Evolutionary conservation across 441 rosid genomes (phyloP).

Genomic region (Manihot esculenta): DNA sequence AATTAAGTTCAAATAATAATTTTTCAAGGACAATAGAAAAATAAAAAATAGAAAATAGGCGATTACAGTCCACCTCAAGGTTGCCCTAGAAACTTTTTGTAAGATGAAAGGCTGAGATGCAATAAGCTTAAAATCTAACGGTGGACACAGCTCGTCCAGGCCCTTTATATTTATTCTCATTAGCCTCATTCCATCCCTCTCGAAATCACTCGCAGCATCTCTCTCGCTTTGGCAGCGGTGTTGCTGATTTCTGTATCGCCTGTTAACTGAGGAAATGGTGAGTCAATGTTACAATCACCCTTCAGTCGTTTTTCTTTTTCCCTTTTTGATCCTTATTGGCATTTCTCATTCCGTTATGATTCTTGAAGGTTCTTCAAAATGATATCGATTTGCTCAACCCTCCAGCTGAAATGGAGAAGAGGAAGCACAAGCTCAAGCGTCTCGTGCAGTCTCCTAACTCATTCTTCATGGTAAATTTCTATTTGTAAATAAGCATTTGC

Average conservation of each 20-base stretch:
- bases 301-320: background rate
- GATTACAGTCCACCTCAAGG: no score
- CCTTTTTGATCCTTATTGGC: background rate
- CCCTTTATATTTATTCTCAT: slow-evolving; percentile 14
- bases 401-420: slow-evolving; percentile 56
- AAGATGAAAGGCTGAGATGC: slow-evolving; percentile 20
- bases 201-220: background rate
- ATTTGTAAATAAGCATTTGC: background rate
- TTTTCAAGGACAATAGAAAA: no score
- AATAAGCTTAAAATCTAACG: slow-evolving; percentile 8
- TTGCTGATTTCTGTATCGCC: background rate
- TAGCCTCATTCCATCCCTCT: background rate
- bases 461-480: slow-evolving; percentile 43
- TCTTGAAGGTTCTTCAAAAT: slow-evolving; percentile 46
- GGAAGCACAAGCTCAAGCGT: slow-evolving; percentile 55
- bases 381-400: slow-evolving; percentile 51
- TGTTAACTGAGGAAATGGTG: slow-evolving; percentile 14
- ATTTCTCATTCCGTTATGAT: background rate
- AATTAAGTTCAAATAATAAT: background rate
- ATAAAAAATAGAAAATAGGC: background rate
- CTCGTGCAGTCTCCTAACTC: slow-evolving; percentile 56
- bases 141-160: background rate
- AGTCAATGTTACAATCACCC: background rate
- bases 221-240: background rate
- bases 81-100: slow-evolving; percentile 1